Evolutionary conservation across 495 filamentous ascomycete genomes (phyloP).

Genomic region (Terfezia claveryi): DNA sequence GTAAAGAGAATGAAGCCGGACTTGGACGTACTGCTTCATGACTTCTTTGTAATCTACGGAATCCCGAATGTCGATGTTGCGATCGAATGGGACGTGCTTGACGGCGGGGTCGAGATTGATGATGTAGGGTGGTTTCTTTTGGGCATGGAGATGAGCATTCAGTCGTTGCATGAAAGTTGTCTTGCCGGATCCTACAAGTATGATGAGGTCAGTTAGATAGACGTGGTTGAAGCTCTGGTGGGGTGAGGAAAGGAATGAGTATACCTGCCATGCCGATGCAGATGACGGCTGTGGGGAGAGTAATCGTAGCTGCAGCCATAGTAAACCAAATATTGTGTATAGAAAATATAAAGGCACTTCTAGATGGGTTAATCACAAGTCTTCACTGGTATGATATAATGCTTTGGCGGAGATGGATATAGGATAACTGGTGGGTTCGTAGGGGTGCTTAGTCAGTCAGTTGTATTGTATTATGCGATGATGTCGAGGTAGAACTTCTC

Average conservation of each 20-base stretch:
- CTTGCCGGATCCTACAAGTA: constrained; percentile 61
- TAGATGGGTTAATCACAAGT: too few species aligned
- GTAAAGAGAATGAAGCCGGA: not conserved
- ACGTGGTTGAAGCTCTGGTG: not conserved
- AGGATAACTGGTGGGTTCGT: too few species aligned
- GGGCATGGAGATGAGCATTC: constrained; percentile 64
- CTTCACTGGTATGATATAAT: too few species aligned
- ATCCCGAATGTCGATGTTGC: constrained; percentile 97
- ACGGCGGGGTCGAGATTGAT: constrained; percentile 96
- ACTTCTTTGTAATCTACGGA: constrained; percentile 98
- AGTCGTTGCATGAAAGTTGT: constrained; percentile 98
- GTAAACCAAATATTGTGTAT: too few species aligned
- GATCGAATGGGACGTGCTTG: constrained; percentile 81
- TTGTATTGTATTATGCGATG: too few species aligned
- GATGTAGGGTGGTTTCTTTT: constrained; percentile 62
- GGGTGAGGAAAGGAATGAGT: constrained; percentile 2
- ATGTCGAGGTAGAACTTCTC: too few species aligned
- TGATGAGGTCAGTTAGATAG: constrained; percentile 1
- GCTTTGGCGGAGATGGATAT: too few species aligned
- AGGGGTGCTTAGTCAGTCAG: too few species aligned
- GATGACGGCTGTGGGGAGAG: constrained; percentile 51
- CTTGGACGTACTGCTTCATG: constrained; percentile 47
- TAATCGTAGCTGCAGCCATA: constrained; percentile 4
- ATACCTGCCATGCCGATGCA: constrained; percentile 89
- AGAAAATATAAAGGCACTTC: too few species aligned